Conservation (phyloP, 225 moss, liverwort and hornwort genomes). For the Marchantia paleacea region DNA sequence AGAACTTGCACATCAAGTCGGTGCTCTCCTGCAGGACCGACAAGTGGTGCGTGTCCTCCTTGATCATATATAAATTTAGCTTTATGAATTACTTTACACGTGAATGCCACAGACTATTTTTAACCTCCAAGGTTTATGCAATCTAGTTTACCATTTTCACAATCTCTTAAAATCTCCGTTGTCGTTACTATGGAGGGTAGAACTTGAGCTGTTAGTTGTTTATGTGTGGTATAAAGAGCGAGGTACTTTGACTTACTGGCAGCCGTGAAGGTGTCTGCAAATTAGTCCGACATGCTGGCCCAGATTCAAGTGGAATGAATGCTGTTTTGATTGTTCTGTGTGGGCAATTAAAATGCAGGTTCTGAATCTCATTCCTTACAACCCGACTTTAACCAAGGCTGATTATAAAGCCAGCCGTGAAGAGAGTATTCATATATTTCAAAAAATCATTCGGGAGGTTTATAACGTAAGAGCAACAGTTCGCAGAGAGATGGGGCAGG, state of each 20-base stretch:
- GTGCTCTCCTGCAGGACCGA: conserved; percentile 63
- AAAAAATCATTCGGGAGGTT: conserved; percentile 74
- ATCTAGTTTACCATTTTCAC: not conserved
- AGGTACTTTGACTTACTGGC: not conserved
- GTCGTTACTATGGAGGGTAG: not conserved
- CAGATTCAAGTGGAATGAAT: not conserved
- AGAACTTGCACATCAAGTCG: conserved; percentile 82
- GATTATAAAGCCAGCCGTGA: conserved; percentile 61
- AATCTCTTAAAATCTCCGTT: not conserved
- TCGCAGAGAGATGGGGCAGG: conserved; percentile 98
- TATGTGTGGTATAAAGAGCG: not conserved
- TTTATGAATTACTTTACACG: not conserved
- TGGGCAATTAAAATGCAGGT: conserved; percentile 52
- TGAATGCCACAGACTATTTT: not conserved
- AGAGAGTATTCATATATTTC: conserved; percentile 52
- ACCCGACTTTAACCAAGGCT: conserved; percentile 64
- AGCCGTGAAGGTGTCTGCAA: not conserved
- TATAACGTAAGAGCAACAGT: conserved; percentile 79
- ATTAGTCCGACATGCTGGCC: not conserved
- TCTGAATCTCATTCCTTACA: conserved; percentile 92
- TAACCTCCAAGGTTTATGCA: not conserved
- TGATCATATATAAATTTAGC: not conserved
- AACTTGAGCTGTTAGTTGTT: not conserved
- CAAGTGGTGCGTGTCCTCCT: conserved; percentile 57
- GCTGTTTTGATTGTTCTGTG: not conserved